These are phyloP conservation scores for Lindgomyces ingoldianus DNA, from an alignment of 495 filamentous ascomycete genomes.

Conservation along the genomic window DNA sequence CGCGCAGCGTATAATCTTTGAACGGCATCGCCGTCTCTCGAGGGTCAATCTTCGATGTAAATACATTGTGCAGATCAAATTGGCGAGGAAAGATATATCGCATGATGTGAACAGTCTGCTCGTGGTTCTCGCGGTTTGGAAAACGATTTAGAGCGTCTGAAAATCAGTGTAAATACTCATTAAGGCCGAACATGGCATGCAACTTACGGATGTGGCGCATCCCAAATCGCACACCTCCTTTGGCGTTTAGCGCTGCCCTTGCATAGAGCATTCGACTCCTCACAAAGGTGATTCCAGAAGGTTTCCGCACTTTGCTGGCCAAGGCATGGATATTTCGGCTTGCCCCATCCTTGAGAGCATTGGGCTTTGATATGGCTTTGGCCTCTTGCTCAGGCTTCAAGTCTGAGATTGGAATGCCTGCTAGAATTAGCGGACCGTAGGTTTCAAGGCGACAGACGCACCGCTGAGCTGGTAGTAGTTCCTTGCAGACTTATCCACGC, in stretches of 20 bases:
- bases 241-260: slow-evolving; percentile 64
- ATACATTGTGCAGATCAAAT: slow-evolving; percentile 89
- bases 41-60: slow-evolving; percentile 65
- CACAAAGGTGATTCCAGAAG: slow-evolving; percentile 64
- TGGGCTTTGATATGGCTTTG: background rate
- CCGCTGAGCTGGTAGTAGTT: slow-evolving; percentile 82
- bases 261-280: slow-evolving; percentile 87
- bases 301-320: slow-evolving; percentile 6
- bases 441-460: slow-evolving; percentile 41
- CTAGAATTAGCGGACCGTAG: slow-evolving; percentile 15
- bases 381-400: slow-evolving; percentile 40
- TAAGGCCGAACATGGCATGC: slow-evolving; percentile 12
- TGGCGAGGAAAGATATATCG: slow-evolving; percentile 93
- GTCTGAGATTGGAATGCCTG: slow-evolving; percentile 54
- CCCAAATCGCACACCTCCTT: slow-evolving; percentile 69
- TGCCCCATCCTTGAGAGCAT: background rate
- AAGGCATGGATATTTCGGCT: slow-evolving; percentile 1
- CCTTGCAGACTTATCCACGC: slow-evolving; percentile 58
- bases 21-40: slow-evolving; percentile 67
- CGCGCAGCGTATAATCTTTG: slow-evolving; percentile 80
- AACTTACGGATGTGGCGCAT: slow-evolving; percentile 76
- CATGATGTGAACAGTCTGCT: slow-evolving; percentile 70
- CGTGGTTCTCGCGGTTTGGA: slow-evolving; percentile 50
- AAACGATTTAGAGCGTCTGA: slow-evolving; percentile 85
- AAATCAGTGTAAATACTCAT: slow-evolving; percentile 1